Percentiles rank a stretch among this genome's conserved stretches.
Conservation (phyloP, 306 rosid genomes). For the Casuarina glauca region DNA sequence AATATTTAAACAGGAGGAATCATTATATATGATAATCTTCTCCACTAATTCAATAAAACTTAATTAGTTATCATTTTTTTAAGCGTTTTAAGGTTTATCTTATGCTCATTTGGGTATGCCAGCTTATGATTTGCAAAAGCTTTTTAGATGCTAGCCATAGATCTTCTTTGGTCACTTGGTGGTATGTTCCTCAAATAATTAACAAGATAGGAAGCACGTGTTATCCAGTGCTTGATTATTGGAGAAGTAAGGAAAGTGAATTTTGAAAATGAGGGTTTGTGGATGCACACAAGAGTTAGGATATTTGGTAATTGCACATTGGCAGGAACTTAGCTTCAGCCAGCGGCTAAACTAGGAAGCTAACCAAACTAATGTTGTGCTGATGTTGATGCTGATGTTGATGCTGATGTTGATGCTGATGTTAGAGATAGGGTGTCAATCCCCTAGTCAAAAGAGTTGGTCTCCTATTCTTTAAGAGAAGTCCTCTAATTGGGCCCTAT, state of each 20-base stretch:
- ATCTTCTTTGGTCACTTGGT: neutral
- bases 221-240: neutral
- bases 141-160: neutral
- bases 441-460: neutral
- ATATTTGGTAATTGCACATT: neutral
- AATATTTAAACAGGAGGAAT: neutral
- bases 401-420: too few species aligned
- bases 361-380: neutral
- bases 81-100: neutral
- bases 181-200: neutral
- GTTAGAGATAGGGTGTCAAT: neutral
- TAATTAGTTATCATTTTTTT: constrained; percentile 4
- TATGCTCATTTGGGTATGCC: neutral
- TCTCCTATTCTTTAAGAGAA: neutral
- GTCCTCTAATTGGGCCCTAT: neutral
- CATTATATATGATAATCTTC: neutral
- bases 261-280: neutral
- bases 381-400: too few species aligned
- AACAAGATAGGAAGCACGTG: neutral
- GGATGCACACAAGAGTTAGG: neutral
- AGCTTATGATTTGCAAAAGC: neutral
- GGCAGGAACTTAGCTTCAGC: constrained; percentile 7
- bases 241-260: neutral
- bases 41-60: neutral
- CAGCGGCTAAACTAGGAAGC: neutral